A percentile compares a stretch with the other conserved stretches of the same genome.
phyloP scores from a whole-genome alignment of 345 rosid species.

The Syzygium oleosum region DNA sequence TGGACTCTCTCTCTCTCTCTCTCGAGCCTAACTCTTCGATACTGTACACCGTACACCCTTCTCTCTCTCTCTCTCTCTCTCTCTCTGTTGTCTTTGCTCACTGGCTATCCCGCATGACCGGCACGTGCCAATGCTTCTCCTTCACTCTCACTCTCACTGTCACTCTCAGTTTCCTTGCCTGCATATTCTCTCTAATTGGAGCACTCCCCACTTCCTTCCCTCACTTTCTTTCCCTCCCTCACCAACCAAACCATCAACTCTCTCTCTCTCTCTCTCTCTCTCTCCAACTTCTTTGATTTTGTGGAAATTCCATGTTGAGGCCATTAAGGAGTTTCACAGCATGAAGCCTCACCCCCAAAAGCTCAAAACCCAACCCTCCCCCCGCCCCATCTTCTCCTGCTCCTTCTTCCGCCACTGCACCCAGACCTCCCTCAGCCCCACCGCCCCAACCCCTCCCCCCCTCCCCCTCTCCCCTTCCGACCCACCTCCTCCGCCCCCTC shows the following conservation, averaged over 20 bases:
- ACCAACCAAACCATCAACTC: not conserved
- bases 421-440: constrained; percentile 46
- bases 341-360: constrained; percentile 48
- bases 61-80: not conserved
- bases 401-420: constrained; percentile 83
- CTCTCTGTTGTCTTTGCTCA: not conserved
- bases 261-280: not conserved
- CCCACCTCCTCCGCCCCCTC: not conserved
- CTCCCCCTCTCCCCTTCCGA: constrained; percentile 23
- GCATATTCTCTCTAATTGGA: not conserved
- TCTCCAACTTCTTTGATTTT: not conserved
- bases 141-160: not conserved
- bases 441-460: constrained; percentile 31
- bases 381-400: constrained; percentile 69
- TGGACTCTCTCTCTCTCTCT: not conserved
- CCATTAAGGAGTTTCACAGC: not conserved
- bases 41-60: not conserved
- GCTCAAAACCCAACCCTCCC: constrained; percentile 61
- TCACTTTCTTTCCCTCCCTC: no score
- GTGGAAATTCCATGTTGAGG: not conserved
- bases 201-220: not conserved
- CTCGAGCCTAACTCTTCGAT: not conserved
- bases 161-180: not conserved
- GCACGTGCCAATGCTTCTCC: not conserved
- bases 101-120: not conserved